Evolutionary conservation across 768 basidiomycete genomes (phyloP), one percentile per base, ranked within the genome.

Genomic region (Boletus vinaceobasis): DNA sequence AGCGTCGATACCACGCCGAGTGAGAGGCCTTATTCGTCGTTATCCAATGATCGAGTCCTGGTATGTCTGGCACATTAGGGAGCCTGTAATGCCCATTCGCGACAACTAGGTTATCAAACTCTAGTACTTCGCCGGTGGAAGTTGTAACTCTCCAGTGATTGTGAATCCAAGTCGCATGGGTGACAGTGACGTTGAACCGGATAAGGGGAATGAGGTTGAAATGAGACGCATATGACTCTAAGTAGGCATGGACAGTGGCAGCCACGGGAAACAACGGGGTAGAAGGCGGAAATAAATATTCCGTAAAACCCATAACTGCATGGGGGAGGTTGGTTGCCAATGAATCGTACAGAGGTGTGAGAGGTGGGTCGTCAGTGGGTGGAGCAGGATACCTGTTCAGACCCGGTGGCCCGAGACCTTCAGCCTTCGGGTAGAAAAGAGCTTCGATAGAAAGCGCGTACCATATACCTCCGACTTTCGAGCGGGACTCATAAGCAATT

Each of bases 261-360:
- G 89, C 88, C 7, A 60, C 62, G 0, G 91, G 90, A 67, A 79
- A 93, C 27, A 91, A 74, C 1, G 84, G 77, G 0, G 90, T 91
- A 3, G 79, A 82, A 0, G 87, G 84, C 0, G 88, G 88, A 62
- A 91, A 92, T 1, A 76, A 63, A 62, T 81, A 84, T 43, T 77
- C 78, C 1, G 77, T 73, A 60, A 76, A 92, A 3, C 80, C 79
- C 91, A 93, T 93, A 46, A 85, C 55, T 1, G 86, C 86, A 59
- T 92, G 87, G 0, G 91, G 88, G 5, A 93, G 65, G 61, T 93
- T 93, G 1, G 90, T 86, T n/a, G 86, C 87, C 13, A 93, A 73
- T 0, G 86, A 86, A 62, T 92, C 86, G 62, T 93, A 93, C 9
- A 90, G 63, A 2, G 91, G 83, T 1, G 88, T 86, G 32, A 78